These are phyloP conservation scores for Pittosporum tobira DNA, from an alignment of 129 eudicot genomes.

Conservation along the genomic window DNA sequence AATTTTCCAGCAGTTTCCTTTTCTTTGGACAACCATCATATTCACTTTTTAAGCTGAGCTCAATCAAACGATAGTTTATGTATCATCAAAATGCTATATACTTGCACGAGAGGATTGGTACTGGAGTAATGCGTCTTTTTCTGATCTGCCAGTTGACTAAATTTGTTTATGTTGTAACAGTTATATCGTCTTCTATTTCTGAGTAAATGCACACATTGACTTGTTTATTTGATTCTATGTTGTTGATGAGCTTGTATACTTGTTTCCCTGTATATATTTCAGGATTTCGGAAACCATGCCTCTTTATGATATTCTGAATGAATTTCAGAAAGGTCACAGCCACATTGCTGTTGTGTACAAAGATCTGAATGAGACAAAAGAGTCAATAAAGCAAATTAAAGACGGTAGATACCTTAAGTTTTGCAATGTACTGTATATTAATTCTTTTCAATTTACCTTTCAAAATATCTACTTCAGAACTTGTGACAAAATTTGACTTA, in stretches of 20 bases:
- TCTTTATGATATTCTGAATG: conserved; percentile 89
- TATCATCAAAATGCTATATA: neutral
- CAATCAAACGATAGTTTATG: neutral
- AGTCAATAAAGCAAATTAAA: conserved; percentile 27
- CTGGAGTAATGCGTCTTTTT: neutral
- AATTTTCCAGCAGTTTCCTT: neutral
- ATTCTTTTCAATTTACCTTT: neutral
- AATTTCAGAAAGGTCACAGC: conserved; percentile 98
- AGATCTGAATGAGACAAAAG: conserved; percentile 51
- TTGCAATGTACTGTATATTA: neutral
- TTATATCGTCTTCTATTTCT: neutral
- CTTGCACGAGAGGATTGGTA: neutral
- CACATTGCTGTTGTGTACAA: conserved; percentile 95
- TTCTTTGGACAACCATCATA: neutral
- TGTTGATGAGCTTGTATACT: neutral
- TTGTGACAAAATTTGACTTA: neutral
- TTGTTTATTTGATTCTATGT: neutral
- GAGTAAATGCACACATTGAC: neutral
- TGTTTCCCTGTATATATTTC: conserved; percentile 12
- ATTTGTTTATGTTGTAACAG: neutral
- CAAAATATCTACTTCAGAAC: neutral
- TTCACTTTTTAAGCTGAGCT: neutral
- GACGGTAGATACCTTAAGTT: conserved; percentile 29
- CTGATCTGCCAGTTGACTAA: neutral
- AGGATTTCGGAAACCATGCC: conserved; percentile 93